Evolutionary conservation across 2,329 filamentous ascomycete species (phyloP).

Genomic region (Harringtonia lauricola): DNA sequence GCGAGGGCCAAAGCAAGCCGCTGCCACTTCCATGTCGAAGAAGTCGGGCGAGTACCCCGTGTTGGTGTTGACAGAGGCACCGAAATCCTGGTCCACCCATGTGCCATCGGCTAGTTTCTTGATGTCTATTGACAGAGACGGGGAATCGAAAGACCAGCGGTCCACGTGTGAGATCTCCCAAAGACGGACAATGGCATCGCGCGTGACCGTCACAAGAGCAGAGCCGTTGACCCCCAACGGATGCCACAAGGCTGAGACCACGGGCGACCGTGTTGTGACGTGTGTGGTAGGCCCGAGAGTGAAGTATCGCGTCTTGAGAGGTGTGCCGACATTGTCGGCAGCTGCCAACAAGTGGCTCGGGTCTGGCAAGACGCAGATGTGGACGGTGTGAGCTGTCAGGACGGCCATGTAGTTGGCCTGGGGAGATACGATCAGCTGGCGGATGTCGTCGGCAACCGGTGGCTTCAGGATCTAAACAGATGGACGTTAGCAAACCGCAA

Average conservation of each 20-base stretch:
- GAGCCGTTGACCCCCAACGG: slow-evolving; percentile 74
- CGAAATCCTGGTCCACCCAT: slow-evolving; percentile 72
- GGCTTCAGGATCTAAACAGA: slow-evolving; percentile 56
- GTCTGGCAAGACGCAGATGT: slow-evolving; percentile 78
- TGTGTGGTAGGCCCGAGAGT: slow-evolving; percentile 89
- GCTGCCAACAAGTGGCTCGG: slow-evolving; percentile 63
- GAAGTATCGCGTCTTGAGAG: slow-evolving; percentile 74
- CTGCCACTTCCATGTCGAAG: slow-evolving; percentile 88
- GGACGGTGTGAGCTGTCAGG: slow-evolving; percentile 75
- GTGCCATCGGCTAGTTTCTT: slow-evolving; percentile 80
- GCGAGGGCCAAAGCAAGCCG: slow-evolving; percentile 64
- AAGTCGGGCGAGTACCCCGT: slow-evolving; percentile 80
- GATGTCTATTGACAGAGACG: slow-evolving; percentile 74
- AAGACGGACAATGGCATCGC: slow-evolving; percentile 75
- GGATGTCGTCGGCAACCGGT: slow-evolving; percentile 70
- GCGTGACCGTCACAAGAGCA: slow-evolving; percentile 78
- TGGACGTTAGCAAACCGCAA: neutral
- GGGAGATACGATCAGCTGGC: slow-evolving; percentile 76
- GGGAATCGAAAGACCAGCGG: slow-evolving; percentile 76
- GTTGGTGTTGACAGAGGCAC: slow-evolving; percentile 63
- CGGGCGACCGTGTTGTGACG: slow-evolving; percentile 70
- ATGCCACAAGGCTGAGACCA: slow-evolving; percentile 84
- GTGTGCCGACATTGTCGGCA: slow-evolving; percentile 48
- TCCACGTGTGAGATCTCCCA: slow-evolving; percentile 85
- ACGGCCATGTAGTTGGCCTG: slow-evolving; percentile 74